phyloP scores from a whole-genome alignment of 345 rosid species.

The Punica granatum region DNA sequence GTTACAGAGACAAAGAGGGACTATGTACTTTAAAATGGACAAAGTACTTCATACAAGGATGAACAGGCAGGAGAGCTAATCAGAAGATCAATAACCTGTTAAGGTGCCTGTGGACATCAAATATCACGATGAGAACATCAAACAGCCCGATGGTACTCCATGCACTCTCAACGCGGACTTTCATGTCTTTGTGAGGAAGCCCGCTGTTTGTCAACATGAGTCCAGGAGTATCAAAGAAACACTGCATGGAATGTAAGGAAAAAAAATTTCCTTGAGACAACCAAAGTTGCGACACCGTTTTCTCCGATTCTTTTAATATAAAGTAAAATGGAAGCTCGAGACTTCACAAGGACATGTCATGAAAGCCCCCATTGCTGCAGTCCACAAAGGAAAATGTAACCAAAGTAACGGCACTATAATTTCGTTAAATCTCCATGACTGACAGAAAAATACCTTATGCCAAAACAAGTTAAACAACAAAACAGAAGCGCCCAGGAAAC shows the following conservation, averaged over 20 bases:
- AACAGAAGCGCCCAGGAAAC: background rate
- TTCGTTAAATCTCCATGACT: background rate
- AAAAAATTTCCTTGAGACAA: background rate
- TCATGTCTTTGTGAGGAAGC: constrained; percentile 64
- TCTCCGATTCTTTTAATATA: too few species aligned
- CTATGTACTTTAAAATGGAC: background rate
- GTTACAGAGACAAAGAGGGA: too few species aligned
- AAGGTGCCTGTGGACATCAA: constrained; percentile 89
- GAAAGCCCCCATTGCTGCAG: background rate
- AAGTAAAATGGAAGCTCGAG: background rate
- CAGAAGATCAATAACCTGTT: constrained; percentile 41
- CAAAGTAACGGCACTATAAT: background rate
- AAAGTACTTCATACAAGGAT: too few species aligned
- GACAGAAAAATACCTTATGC: background rate
- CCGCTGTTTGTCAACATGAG: constrained; percentile 57
- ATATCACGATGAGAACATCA: constrained; percentile 81
- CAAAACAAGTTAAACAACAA: too few species aligned
- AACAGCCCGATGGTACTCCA: constrained; percentile 74
- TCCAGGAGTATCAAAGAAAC: constrained; percentile 96
- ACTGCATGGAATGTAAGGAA: constrained; percentile 29
- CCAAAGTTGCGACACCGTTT: too few species aligned
- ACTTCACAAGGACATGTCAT: background rate
- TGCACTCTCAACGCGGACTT: constrained; percentile 71
- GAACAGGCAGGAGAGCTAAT: background rate
- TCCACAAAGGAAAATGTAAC: background rate